These are phyloP conservation scores for Phaeodactylum tricornutum DNA, from an alignment of 108 stramenopile species.

Conservation along the genomic window DNA sequence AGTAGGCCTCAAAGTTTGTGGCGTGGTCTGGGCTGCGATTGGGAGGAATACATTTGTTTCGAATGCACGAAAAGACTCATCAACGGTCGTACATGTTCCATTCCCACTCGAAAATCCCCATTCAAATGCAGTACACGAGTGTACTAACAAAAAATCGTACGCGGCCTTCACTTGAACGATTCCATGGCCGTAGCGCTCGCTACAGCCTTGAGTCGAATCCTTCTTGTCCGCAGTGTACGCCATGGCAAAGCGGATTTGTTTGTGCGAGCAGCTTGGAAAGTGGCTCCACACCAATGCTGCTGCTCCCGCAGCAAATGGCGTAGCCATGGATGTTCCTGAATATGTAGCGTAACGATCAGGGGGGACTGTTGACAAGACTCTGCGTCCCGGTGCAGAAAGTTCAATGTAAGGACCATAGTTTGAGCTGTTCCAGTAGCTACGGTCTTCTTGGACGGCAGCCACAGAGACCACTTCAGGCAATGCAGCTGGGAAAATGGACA, in stretches of 20 bases:
- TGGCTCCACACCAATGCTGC: conserved; percentile 22
- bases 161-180: conserved; percentile 30
- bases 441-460: conserved; percentile 22
- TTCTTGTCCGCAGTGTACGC: conserved; percentile 9
- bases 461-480: conserved; percentile 33
- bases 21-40: too few species aligned
- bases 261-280: conserved; percentile 9
- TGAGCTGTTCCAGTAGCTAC: conserved; percentile 16
- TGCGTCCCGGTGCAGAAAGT: conserved; percentile 36
- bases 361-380: not conserved
- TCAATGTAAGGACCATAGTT: conserved; percentile 35
- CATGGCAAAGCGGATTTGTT: conserved; percentile 17
- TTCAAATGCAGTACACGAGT: not conserved
- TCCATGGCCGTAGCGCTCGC: conserved; percentile 17
- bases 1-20: too few species aligned
- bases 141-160: conserved; percentile 15
- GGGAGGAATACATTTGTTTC: too few species aligned
- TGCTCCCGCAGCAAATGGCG: conserved; percentile 25
- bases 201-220: conserved; percentile 18
- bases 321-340: conserved; percentile 31
- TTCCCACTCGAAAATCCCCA: too few species aligned
- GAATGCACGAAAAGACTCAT: too few species aligned
- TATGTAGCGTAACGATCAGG: conserved; percentile 7
- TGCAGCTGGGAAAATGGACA: conserved; percentile 29
- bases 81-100: too few species aligned